Evolutionary conservation across 805 yeast species (phyloP), one percentile per base, ranked within the genome.

Genomic region (Debaryomyces castellii): DNA sequence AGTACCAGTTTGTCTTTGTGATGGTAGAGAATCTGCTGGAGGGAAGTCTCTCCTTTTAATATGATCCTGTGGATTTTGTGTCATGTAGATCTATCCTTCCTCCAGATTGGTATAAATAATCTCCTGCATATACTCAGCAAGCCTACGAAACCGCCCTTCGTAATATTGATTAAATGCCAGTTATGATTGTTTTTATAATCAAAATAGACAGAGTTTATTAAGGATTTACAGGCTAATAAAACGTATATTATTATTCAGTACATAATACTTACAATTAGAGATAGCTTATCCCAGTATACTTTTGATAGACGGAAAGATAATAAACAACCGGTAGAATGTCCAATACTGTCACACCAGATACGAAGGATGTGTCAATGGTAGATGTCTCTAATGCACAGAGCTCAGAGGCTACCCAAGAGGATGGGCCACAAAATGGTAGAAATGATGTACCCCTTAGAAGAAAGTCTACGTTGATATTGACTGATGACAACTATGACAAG

Each of bases 381-480:
- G 76, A 71, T 47, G 74, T 71, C 4, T 67, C 74, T 33, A 60
- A 60, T 43, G 73, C 69, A 17, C 41, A 18, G 12, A 28, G 10
- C 14, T 14, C 24, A 34, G 43, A 33, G n/a, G 35, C 40, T 16
- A 27, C 34, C 18, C 25, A 36, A 16, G 40, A 27, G 5, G 33
- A 37, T n/a, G 23, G 12, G 3, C 34, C 25, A 27, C 6, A 39
- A 11, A 23, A 20, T 16, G 25, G 30, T 23, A 11, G 16, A 18
- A 21, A 12, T 22, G 47, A 46, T 22, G 43, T 50, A 11, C 76
- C 77, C 1, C 47, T 49, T 7, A 74, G 88, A 54, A 73, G 89
- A 51, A 85, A 83, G 62, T 83, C 91, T 2, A 86, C 94, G 0
- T 55, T 87, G 43, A 81, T 87, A 12, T 74, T 88, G 34, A 80